Base-by-base conservation (phyloP, 2,329 filamentous ascomycete species). In the Macrophomina pseudophaseolina region DNA sequence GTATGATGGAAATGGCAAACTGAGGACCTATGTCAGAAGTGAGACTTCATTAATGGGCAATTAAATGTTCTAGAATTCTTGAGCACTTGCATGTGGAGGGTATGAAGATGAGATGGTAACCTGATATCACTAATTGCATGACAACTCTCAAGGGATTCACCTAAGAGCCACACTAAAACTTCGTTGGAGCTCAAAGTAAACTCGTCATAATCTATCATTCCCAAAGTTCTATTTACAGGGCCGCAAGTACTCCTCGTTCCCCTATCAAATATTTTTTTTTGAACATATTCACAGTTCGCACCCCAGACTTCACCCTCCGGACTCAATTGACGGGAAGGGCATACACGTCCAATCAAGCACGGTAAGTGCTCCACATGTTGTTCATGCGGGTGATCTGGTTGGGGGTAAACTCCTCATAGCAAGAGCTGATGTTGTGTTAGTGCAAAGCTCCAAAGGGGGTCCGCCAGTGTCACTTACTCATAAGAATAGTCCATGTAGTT, bases 401-500 rank as follows among this genome's bases (percentile, higher is more conserved):
- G 3, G 54, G 48, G 3, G 73, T 75, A 69, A 77, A 77, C 33
- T 71, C 62, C 52, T 68, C 73, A 49, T 72, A 71, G 70, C 73
- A 70, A 58, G 44, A 44, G 62, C 68, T 69, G 11, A 30, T n/a
- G 16, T 33, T 65, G 71, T 69, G 65, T 70, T 67, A 52, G 35
- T 11, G 44, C 12, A 33, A 12, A 23, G 23, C 9, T 7, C 2
- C 8, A 8, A 42, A 11, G 3, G 14, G 7, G 12, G 14, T 0
- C 12, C n/a, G 38, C 1, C 7, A 28, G 32, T 5, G 11, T 9
- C 8, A 64, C 52, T 59, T 23, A 66, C 52, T 73, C 72, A 51
- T 67, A 58, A 12, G 71, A 72, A 67, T 77, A 77, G 68, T 76
- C 73, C 75, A 78, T 78, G 70, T 70, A 76, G 68, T 78, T 77